A percentile compares a stretch with the other conserved stretches of the same genome.
Conservation (phyloP, 2,329 filamentous ascomycete genomes). For the Hypoxylon sp. region DNA sequence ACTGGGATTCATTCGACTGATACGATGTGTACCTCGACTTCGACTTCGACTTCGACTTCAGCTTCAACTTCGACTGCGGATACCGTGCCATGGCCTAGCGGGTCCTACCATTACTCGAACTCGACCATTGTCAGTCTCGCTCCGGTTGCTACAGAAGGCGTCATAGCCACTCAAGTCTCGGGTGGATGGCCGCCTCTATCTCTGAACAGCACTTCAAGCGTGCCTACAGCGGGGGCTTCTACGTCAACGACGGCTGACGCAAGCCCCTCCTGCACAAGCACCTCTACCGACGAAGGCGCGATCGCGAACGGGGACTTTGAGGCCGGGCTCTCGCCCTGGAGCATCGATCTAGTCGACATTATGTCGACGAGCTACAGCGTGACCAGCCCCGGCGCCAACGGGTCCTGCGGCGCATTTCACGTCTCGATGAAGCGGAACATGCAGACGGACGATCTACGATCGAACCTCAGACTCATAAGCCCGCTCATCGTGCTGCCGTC, state of each 20-base stretch:
- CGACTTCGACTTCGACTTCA: slow-evolving; percentile 2
- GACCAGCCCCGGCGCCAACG: slow-evolving; percentile 39
- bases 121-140: slow-evolving; percentile 8
- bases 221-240: slow-evolving; percentile 4
- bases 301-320: slow-evolving; percentile 53
- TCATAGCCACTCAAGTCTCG: neutral
- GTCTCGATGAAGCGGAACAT: slow-evolving; percentile 47
- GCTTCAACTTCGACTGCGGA: slow-evolving; percentile 20
- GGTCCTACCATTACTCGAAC: slow-evolving; percentile 25
- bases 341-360: slow-evolving; percentile 49
- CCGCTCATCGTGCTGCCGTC: slow-evolving; percentile 39
- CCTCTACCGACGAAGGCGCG: slow-evolving; percentile 11
- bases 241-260: slow-evolving; percentile 18
- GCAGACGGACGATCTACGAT: slow-evolving; percentile 44
- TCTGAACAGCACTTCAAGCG: slow-evolving; percentile 14
- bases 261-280: slow-evolving; percentile 22
- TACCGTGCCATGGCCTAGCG: slow-evolving; percentile 1
- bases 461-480: slow-evolving; percentile 47
- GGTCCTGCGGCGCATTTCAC: slow-evolving; percentile 46
- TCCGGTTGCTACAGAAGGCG: neutral
- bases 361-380: slow-evolving; percentile 49
- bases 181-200: neutral
- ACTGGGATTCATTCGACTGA: slow-evolving; percentile 12
- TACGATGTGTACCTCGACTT: slow-evolving; percentile 31
- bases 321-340: slow-evolving; percentile 49